These are phyloP conservation scores for Colletotrichum melonis DNA, from an alignment of 2,329 filamentous ascomycete genomes.

Conservation along the genomic window DNA sequence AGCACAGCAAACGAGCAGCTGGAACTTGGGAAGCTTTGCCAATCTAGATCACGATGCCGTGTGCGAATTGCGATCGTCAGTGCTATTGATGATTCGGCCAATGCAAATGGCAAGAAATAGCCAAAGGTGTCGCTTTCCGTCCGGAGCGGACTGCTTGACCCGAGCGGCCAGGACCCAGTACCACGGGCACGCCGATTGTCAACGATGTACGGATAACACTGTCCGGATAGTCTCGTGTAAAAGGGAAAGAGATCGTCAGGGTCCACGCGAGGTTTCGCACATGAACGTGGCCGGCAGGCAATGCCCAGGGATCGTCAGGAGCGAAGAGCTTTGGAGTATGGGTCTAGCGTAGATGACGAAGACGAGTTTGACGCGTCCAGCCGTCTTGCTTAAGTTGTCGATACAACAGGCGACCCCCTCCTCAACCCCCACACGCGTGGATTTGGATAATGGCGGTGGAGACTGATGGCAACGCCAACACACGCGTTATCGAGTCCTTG, in stretches of 20 bases:
- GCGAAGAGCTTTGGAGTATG: background rate
- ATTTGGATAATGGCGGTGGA: background rate
- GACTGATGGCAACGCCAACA: background rate
- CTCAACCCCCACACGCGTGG: background rate
- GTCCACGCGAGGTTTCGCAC: background rate
- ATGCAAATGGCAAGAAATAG: background rate
- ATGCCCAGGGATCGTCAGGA: slow-evolving; percentile 4
- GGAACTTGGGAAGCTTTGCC: background rate
- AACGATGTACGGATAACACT: background rate
- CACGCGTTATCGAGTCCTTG: slow-evolving; percentile 10
- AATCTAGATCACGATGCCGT: background rate
- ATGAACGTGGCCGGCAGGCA: background rate
- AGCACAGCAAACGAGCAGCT: background rate
- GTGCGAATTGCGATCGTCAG: slow-evolving; percentile 2
- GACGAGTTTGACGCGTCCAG: background rate
- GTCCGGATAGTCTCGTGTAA: background rate
- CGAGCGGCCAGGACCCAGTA: background rate
- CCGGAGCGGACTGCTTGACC: background rate
- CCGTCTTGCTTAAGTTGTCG: background rate
- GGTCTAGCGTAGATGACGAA: background rate
- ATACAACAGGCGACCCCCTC: background rate
- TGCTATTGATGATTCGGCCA: background rate
- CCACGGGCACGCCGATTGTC: background rate
- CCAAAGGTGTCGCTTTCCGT: background rate
- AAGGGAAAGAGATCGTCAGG: slow-evolving; percentile 14